Conservation (phyloP, 768 basidiomycete species). For the Termitomyces sp. region DNA sequence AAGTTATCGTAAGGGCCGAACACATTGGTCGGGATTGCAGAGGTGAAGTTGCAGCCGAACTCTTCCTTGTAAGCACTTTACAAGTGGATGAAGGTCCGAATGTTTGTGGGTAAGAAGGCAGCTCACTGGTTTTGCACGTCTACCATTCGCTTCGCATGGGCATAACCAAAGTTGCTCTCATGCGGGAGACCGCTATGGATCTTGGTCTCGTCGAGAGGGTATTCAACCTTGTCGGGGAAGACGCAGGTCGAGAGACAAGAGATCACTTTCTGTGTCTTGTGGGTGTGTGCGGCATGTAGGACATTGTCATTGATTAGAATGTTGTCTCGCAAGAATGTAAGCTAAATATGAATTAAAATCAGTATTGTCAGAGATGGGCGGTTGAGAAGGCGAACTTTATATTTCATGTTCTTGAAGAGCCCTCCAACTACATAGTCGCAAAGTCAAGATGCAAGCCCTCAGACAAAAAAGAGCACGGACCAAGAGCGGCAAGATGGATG, state of each 20-base stretch:
- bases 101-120: not conserved
- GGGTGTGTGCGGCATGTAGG: constrained; percentile 65
- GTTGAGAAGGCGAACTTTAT: constrained; percentile 53
- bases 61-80: constrained; percentile 93
- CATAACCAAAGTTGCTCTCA: constrained; percentile 93
- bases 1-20: constrained; percentile 96
- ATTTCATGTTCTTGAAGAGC: constrained; percentile 92
- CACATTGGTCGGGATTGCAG: constrained; percentile 96
- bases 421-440: constrained; percentile 65
- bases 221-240: constrained; percentile 92
- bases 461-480: constrained; percentile 33
- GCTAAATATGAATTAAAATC: constrained; percentile 29
- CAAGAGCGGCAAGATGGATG: constrained; percentile 92
- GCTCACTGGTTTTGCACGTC: constrained; percentile 91
- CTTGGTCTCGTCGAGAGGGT: constrained; percentile 90
- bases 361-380: not conserved
- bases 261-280: constrained; percentile 70
- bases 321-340: constrained; percentile 93
- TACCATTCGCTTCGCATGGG: constrained; percentile 92
- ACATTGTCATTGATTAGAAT: constrained; percentile 95
- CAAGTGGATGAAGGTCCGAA: not conserved
- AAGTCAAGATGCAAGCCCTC: not conserved
- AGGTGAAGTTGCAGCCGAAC: constrained; percentile 91
- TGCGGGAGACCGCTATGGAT: constrained; percentile 93
- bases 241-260: constrained; percentile 97